These are phyloP conservation scores for Parascedosporium putredinis DNA, from an alignment of 2,329 filamentous ascomycete species.

Conservation along the genomic window DNA sequence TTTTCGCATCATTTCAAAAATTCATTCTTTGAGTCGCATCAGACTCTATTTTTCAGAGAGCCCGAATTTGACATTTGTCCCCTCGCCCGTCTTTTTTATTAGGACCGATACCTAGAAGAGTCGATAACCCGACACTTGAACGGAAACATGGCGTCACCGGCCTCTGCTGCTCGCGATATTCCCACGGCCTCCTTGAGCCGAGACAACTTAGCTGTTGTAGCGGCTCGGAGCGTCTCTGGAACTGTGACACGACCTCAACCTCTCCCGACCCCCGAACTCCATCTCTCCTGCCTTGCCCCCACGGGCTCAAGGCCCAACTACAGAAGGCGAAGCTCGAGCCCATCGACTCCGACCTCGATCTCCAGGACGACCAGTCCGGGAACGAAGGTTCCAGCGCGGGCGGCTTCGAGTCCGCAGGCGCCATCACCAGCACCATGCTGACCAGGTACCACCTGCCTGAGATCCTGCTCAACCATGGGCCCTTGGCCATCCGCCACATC, in stretches of 20 bases:
- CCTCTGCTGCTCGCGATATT: constrained; percentile 59
- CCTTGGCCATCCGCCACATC: constrained; percentile 86
- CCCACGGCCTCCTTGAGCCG: constrained; percentile 47
- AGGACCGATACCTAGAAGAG: constrained; percentile 6
- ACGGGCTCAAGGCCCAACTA: constrained; percentile 62
- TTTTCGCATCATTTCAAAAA: not conserved
- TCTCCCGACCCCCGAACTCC: constrained; percentile 88
- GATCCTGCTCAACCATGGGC: constrained; percentile 81
- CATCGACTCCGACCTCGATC: constrained; percentile 79
- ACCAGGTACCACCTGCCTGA: constrained; percentile 84
- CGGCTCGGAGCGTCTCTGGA: constrained; percentile 52
- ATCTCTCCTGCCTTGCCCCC: constrained; percentile 77
- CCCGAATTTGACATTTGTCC: not conserved
- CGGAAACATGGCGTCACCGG: constrained; percentile 50
- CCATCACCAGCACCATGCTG: constrained; percentile 76
- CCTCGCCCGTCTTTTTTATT: not conserved
- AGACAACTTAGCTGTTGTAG: constrained; percentile 67
- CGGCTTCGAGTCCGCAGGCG: constrained; percentile 59
- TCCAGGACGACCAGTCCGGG: constrained; percentile 49
- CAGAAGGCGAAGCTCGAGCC: constrained; percentile 48
- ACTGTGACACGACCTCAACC: constrained; percentile 49
- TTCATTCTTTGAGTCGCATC: not conserved
- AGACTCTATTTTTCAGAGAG: not conserved
- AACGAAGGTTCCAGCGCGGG: constrained; percentile 32
- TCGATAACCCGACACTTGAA: constrained; percentile 7